A percentile compares a stretch with the other conserved stretches of the same genome.
These are phyloP conservation scores for Rhizopus microsporus DNA, from an alignment of 371 early-diverging fungal genomes.

Conservation along the genomic window DNA sequence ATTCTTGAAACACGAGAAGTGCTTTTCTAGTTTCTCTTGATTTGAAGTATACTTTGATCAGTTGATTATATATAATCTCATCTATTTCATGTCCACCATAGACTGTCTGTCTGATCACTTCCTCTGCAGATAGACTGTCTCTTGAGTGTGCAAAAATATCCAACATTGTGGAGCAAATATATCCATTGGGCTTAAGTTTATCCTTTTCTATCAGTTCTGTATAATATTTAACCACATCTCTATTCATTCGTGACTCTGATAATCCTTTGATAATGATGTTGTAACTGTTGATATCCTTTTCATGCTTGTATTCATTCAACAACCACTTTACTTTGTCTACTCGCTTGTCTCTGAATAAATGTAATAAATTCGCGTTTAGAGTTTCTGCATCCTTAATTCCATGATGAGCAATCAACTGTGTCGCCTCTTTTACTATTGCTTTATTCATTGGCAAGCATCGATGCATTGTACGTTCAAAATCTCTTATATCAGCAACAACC, in stretches of 20 bases:
- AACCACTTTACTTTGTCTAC: slow-evolving; percentile 26
- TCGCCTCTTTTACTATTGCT: slow-evolving; percentile 25
- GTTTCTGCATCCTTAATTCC: slow-evolving; percentile 25
- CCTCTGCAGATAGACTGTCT: slow-evolving; percentile 32
- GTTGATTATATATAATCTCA: slow-evolving; percentile 35
- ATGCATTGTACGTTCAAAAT: slow-evolving; percentile 42
- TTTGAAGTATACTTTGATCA: slow-evolving; percentile 49
- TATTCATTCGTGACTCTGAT: slow-evolving; percentile 24
- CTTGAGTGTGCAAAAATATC: slow-evolving; percentile 33
- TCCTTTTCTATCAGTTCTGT: slow-evolving; percentile 28
- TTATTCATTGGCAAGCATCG: slow-evolving; percentile 38
- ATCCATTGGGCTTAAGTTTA: slow-evolving; percentile 27
- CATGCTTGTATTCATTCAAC: slow-evolving; percentile 19
- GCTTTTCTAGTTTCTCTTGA: slow-evolving; percentile 29
- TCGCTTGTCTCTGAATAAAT: slow-evolving; percentile 27
- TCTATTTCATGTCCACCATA: slow-evolving; percentile 33
- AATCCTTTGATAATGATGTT: slow-evolving; percentile 40
- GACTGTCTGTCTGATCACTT: slow-evolving; percentile 28
- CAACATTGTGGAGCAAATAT: slow-evolving; percentile 36
- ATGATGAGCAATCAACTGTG: slow-evolving; percentile 25
- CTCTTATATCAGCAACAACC: slow-evolving; percentile 33
- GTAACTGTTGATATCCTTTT: slow-evolving; percentile 36
- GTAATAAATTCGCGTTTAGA: slow-evolving; percentile 34
- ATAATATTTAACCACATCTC: slow-evolving; percentile 35
- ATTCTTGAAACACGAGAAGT: slow-evolving; percentile 32